These are phyloP conservation scores for Cetradonia linearis DNA, from an alignment of 495 filamentous ascomycete genomes.

Conservation along the genomic window DNA sequence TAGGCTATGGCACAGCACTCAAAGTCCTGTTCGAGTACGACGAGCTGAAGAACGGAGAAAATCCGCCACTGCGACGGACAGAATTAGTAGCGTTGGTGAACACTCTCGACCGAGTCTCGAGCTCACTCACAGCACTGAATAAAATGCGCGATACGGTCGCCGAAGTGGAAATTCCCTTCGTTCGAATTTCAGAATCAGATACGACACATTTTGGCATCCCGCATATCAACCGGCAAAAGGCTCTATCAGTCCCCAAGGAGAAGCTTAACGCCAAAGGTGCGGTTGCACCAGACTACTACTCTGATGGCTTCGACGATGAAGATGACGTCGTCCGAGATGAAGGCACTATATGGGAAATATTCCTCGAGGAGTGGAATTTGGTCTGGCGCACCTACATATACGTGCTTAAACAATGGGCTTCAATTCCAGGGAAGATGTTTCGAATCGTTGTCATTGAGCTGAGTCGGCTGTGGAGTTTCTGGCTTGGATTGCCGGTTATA, in stretches of 20 bases:
- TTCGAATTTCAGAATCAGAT: background rate
- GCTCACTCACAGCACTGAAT: constrained; percentile 62
- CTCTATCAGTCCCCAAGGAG: constrained; percentile 18
- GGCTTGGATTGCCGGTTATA: constrained; percentile 64
- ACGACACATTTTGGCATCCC: constrained; percentile 25
- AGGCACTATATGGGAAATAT: constrained; percentile 43
- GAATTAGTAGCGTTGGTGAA: constrained; percentile 92
- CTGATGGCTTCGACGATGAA: constrained; percentile 32
- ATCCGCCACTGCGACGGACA: constrained; percentile 70
- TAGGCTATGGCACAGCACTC: constrained; percentile 86
- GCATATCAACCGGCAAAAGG: constrained; percentile 24
- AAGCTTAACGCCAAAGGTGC: constrained; percentile 20
- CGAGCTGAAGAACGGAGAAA: constrained; percentile 60
- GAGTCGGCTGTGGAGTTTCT: constrained; percentile 59
- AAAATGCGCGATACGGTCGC: constrained; percentile 61
- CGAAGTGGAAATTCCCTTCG: background rate
- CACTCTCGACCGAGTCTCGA: constrained; percentile 76
- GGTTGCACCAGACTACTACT: constrained; percentile 22
- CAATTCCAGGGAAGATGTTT: constrained; percentile 57
- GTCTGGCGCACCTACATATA: constrained; percentile 52
- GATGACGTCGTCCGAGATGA: constrained; percentile 31
- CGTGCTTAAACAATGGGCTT: constrained; percentile 61
- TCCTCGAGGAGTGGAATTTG: constrained; percentile 51
- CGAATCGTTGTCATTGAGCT: constrained; percentile 51
- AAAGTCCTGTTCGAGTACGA: constrained; percentile 96